A percentile compares a stretch with the other conserved stretches of the same genome.
Conservation (phyloP, 1,284 basidiomycete species). For the Phenoliferia sp. region DNA sequence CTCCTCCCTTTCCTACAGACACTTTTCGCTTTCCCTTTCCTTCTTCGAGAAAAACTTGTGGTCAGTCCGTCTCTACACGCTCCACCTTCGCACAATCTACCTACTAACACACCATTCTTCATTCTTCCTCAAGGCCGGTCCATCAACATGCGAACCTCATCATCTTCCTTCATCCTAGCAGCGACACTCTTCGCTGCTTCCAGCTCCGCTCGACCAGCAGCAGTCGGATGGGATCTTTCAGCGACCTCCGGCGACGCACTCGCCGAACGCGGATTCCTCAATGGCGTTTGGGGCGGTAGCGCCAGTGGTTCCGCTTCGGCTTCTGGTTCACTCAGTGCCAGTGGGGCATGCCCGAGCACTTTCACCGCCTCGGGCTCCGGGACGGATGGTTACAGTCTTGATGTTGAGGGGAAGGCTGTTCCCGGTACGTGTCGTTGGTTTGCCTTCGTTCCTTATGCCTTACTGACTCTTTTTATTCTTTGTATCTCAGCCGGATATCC, state of each 20-base stretch:
- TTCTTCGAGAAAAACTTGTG: too few species aligned
- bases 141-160: neutral
- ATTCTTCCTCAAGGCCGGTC: neutral
- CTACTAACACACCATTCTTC: too few species aligned
- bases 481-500: neutral
- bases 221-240: neutral
- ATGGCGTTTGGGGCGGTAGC: neutral
- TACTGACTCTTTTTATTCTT: neutral
- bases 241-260: neutral
- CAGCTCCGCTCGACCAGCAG: neutral
- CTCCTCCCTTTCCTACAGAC: neutral
- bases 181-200: neutral
- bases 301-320: neutral
- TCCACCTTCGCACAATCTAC: too few species aligned
- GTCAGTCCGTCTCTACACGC: too few species aligned
- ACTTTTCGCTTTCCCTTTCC: neutral
- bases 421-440: neutral
- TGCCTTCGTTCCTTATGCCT: neutral
- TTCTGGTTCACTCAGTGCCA: neutral
- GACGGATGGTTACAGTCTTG: neutral
- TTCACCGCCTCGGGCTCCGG: neutral
- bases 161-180: neutral
- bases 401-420: neutral
- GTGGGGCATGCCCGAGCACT: neutral
- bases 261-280: neutral